These are phyloP conservation scores for Amanita pallidorosea DNA, from an alignment of 768 basidiomycete genomes.

Conservation along the genomic window DNA sequence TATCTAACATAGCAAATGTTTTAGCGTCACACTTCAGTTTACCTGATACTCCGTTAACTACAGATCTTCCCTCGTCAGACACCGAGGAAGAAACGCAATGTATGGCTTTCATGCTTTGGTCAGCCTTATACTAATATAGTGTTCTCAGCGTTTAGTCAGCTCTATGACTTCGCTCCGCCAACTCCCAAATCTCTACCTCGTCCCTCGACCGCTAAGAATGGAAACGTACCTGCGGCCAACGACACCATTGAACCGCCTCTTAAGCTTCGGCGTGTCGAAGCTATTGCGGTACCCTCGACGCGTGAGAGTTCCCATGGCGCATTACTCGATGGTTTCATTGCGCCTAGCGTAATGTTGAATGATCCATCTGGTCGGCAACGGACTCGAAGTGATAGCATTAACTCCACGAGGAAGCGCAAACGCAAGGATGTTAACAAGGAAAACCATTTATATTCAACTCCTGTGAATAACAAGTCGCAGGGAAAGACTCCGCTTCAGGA, in stretches of 20 bases:
- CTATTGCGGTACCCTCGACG: background rate
- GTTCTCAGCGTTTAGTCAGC: background rate
- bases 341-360: background rate
- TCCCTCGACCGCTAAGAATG: background rate
- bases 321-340: background rate
- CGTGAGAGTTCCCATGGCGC: background rate
- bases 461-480: constrained; percentile 10
- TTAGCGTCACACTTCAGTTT: constrained; percentile 12
- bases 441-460: constrained; percentile 11
- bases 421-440: constrained; percentile 14
- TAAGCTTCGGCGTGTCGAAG: constrained; percentile 3
- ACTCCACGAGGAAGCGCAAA: background rate
- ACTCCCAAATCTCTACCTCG: constrained; percentile 2
- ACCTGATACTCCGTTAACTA: constrained; percentile 2
- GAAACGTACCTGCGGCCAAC: background rate
- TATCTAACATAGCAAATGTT: background rate
- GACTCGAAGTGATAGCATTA: background rate
- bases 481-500: constrained; percentile 19
- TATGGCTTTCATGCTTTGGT: background rate
- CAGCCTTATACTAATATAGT: background rate
- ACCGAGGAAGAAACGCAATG: constrained; percentile 13
- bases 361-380: background rate
- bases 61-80: constrained; percentile 10
- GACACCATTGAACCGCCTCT: background rate
- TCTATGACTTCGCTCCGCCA: background rate